A percentile compares a stretch with the other conserved stretches of the same genome.
Evolutionary conservation across 2,329 filamentous ascomycete genomes (phyloP).

Genomic region (Fusarium chlamydosporum): DNA sequence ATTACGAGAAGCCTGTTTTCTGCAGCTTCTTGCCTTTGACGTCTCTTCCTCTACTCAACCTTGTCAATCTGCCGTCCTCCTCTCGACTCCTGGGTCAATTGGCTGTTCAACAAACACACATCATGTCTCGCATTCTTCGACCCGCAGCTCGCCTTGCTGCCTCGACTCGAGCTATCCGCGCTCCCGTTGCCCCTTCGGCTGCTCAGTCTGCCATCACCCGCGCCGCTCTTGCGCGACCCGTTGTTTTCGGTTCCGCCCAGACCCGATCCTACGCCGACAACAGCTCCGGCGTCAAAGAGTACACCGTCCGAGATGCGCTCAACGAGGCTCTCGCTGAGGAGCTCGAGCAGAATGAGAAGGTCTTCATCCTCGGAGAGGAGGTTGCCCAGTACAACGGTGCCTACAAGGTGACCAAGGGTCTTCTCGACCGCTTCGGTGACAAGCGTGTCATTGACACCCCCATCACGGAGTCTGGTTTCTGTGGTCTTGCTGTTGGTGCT

Average conservation of each 20-base stretch:
- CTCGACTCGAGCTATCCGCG: constrained; percentile 58
- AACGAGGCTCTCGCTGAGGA: constrained; percentile 99
- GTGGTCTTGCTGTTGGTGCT: constrained; percentile 92
- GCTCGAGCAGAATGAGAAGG: constrained; percentile 93
- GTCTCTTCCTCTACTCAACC: constrained; percentile 26
- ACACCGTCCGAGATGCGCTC: constrained; percentile 96
- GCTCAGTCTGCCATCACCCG: constrained; percentile 58
- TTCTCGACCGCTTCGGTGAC: constrained; percentile 96
- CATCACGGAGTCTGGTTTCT: constrained; percentile 97
- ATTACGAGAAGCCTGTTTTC: constrained; percentile 46
- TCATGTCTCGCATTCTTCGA: constrained; percentile 67
- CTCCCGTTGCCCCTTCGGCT: constrained; percentile 55
- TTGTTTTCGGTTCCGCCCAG: constrained; percentile 61
- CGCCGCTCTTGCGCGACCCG: constrained; percentile 56
- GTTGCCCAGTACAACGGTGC: constrained; percentile 99
- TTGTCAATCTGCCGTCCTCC: constrained; percentile 31
- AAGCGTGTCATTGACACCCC: constrained; percentile 98
- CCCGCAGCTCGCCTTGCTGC: constrained; percentile 65
- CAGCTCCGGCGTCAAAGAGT: constrained; percentile 79
- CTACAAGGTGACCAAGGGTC: constrained; percentile 99
- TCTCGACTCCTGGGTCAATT: constrained; percentile 46
- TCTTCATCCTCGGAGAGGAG: constrained; percentile 97
- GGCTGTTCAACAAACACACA: constrained; percentile 44
- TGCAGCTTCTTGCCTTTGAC: constrained; percentile 44
- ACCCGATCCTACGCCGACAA: constrained; percentile 69